Base-by-base conservation (phyloP, 306 rosid genomes). In the Fagus sylvatica region DNA sequence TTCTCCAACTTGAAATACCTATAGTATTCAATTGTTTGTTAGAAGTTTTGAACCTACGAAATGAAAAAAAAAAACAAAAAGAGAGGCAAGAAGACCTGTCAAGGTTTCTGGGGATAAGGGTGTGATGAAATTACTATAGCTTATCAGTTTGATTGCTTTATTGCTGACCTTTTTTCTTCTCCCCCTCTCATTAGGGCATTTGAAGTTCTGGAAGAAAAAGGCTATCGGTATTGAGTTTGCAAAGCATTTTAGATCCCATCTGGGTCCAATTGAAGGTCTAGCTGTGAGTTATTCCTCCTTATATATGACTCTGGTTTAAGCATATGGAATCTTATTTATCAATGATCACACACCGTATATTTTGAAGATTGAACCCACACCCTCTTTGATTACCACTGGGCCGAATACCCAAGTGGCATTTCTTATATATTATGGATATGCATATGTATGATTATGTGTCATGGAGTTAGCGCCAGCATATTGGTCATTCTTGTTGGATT, bases 181-280 rank as follows among this genome's bases (percentile, higher is more conserved):
- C 5, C 28, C 28, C 70, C 37, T 28, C 22, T 65, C 36, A 10
- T 73, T 79, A 95, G 98, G 99, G 69, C 99, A 95, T 86, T 84
- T 95, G 87, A 95, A 95, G 82, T 95, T 95, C 82, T 95, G 99
- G 99, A 95, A 95, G 97, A 95, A 93, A 85, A 95, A 77, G 84
- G 85, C 97, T 40, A 34, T 88, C 28, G 98, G 96, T 69, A 89
- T 95, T 32, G 99, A 95, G 88, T 95, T 95, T 79, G 99, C 99
- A 37, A 95, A 95, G 79, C 99, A 95, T 83, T 95, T 93, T 79
- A 88, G 96, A 79, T 93, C 99, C 72, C 98, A 95, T 79, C 93
- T 95, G 49, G 98, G 97, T 86, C 97, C 98, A 71, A 95, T 95
- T 79, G 98, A 92, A 85, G 98, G 93, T 73, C 77, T 95, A 84